Conservation (phyloP, 2,329 filamentous ascomycete genomes). For the Hymenoscyphus infarciens region DNA sequence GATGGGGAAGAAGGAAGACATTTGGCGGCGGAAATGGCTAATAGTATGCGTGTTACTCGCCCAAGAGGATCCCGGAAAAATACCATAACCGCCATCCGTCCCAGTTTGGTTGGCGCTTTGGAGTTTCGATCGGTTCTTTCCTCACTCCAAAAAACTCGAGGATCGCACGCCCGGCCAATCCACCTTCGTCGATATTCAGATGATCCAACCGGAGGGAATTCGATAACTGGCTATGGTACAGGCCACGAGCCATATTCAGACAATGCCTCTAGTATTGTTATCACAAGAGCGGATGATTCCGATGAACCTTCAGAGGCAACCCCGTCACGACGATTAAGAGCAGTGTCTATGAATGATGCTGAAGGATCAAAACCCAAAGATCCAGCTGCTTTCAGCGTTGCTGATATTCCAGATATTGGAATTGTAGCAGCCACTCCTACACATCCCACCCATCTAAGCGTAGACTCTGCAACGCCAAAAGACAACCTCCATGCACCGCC, state of each 20-base stretch:
- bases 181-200: slow-evolving; percentile 67
- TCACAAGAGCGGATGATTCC: slow-evolving; percentile 38
- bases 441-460: slow-evolving; percentile 35
- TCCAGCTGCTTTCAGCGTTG: slow-evolving; percentile 27
- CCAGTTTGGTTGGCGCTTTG: slow-evolving; percentile 86
- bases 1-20: slow-evolving; percentile 58
- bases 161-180: slow-evolving; percentile 67
- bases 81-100: slow-evolving; percentile 81
- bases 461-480: slow-evolving; percentile 19
- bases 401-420: slow-evolving; percentile 32
- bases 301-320: slow-evolving; percentile 18
- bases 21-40: slow-evolving; percentile 78
- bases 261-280: slow-evolving; percentile 36
- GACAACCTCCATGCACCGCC: slow-evolving; percentile 34
- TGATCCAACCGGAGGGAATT: slow-evolving; percentile 37
- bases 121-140: slow-evolving; percentile 90
- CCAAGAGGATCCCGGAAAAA: slow-evolving; percentile 62
- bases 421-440: slow-evolving; percentile 40
- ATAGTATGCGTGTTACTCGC: slow-evolving; percentile 85
- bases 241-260: slow-evolving; percentile 38
- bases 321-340: slow-evolving; percentile 24
- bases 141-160: slow-evolving; percentile 79
- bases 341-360: slow-evolving; percentile 35
- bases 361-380: slow-evolving; percentile 16
- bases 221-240: slow-evolving; percentile 35